Evolutionary conservation across 2,329 filamentous ascomycete species (phyloP).

Genomic region (Talaromyces sp.): DNA sequence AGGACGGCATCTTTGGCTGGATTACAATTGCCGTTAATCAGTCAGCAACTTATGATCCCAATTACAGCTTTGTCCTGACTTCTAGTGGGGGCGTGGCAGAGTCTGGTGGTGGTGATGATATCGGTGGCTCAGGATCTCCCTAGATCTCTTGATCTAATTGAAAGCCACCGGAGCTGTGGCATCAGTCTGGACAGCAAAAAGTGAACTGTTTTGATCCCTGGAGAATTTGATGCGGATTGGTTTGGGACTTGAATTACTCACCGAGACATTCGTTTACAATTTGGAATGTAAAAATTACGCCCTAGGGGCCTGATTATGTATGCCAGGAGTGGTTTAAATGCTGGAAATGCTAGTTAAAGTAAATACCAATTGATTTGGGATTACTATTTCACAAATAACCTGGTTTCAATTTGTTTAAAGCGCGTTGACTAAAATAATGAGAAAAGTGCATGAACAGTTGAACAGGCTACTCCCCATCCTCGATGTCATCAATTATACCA

Average conservation of each 20-base stretch:
- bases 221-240: not conserved
- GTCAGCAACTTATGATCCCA: constrained; percentile 10
- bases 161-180: not conserved
- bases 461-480: too few species aligned
- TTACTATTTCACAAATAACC: not conserved
- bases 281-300: not conserved
- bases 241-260: not conserved
- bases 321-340: not conserved
- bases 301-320: too few species aligned
- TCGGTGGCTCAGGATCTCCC: not conserved
- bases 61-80: constrained; percentile 10
- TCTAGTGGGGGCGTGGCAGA: constrained; percentile 10
- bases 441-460: not conserved
- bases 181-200: not conserved
- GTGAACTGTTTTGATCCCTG: not conserved
- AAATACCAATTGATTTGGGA: not conserved
- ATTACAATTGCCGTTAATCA: constrained; percentile 12
- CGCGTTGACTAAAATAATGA: not conserved
- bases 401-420: not conserved
- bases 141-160: not conserved
- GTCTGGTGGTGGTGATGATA: not conserved
- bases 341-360: not conserved
- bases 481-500: too few species aligned
- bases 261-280: not conserved
- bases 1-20: constrained; percentile 33